Percentiles rank a stretch among this genome's conserved stretches.
These are phyloP conservation scores for Mycena latifolia DNA, from an alignment of 768 basidiomycete species.

Conservation along the genomic window DNA sequence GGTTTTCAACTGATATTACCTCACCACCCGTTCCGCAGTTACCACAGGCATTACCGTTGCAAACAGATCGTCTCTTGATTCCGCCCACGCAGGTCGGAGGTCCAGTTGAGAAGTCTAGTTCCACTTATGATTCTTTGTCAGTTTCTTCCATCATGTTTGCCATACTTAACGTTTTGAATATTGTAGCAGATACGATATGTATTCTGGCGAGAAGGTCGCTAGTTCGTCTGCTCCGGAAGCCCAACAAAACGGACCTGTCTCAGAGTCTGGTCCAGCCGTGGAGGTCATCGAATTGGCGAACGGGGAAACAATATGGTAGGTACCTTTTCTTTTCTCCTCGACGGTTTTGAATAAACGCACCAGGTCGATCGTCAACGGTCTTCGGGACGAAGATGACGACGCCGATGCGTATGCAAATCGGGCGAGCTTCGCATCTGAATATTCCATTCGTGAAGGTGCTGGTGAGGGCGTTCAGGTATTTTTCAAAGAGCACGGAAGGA, in stretches of 20 bases:
- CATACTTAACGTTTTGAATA: conserved; percentile 37
- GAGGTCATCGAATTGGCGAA: conserved; percentile 90
- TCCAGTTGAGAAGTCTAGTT: conserved; percentile 73
- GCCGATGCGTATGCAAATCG: conserved; percentile 72
- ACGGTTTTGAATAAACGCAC: conserved; percentile 31
- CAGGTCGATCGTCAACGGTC: conserved; percentile 87
- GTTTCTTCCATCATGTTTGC: conserved; percentile 45
- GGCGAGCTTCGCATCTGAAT: conserved; percentile 81
- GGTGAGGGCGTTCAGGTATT: conserved; percentile 77
- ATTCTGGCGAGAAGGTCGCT: conserved; percentile 67
- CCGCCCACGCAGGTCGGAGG: conserved; percentile 54
- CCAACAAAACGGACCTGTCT: conserved; percentile 43
- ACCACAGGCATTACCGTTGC: conserved; percentile 62
- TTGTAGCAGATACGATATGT: conserved; percentile 80
- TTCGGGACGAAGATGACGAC: conserved; percentile 83
- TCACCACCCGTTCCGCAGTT: conserved; percentile 80
- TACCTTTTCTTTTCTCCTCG: conserved; percentile 30
- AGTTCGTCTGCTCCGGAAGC: conserved; percentile 50
- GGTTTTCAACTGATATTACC: conserved; percentile 73
- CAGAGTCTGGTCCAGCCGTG: conserved; percentile 71
- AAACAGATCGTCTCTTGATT: conserved; percentile 53
- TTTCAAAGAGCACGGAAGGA: conserved; percentile 82
- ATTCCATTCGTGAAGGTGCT: conserved; percentile 63
- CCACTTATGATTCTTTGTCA: conserved; percentile 84
- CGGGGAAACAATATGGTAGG: conserved; percentile 88